Percentiles rank a stretch among this genome's conserved stretches.
Conservation (phyloP, 768 basidiomycete species). For the Phaeolepiota aurea region DNA sequence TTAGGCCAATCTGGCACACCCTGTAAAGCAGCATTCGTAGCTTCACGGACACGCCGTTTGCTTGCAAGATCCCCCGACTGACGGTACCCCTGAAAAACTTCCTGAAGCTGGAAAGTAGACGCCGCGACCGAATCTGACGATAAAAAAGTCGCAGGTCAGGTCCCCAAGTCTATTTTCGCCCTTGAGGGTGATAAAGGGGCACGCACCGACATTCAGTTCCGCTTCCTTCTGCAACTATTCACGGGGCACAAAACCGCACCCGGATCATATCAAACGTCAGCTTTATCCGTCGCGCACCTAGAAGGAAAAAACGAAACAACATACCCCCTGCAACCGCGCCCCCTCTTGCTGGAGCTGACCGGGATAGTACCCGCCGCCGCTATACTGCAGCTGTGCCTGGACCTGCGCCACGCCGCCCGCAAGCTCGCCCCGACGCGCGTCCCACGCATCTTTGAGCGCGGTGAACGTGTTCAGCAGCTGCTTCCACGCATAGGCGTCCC, state of each 20-base stretch:
- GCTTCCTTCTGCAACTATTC: conserved; percentile 49
- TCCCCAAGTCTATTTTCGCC: not conserved
- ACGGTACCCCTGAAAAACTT: conserved; percentile 65
- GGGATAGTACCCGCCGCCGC: conserved; percentile 37
- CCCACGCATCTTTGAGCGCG: conserved; percentile 60
- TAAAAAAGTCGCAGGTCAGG: not conserved
- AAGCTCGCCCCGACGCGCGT: conserved; percentile 46
- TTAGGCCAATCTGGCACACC: conserved; percentile 75
- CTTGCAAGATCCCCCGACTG: conserved; percentile 66
- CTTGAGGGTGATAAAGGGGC: not conserved
- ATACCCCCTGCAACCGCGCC: conserved; percentile 50
- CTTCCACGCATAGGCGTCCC: conserved; percentile 68
- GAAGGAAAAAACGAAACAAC: conserved; percentile 14
- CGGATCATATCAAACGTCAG: conserved; percentile 1
- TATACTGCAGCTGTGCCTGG: conserved; percentile 34
- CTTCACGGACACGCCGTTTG: conserved; percentile 70
- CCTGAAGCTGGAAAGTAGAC: conserved; percentile 67
- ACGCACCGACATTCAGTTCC: conserved; percentile 37
- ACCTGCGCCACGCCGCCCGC: conserved; percentile 35
- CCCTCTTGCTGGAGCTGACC: conserved; percentile 48
- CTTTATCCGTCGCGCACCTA: no score
- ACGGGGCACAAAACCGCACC: conserved; percentile 3
- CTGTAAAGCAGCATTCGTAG: conserved; percentile 66
- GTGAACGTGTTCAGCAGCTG: conserved; percentile 59
- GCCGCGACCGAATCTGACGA: conserved; percentile 55